Conservation (phyloP, 2,329 filamentous ascomycete genomes). For the Hortaea werneckii region DNA sequence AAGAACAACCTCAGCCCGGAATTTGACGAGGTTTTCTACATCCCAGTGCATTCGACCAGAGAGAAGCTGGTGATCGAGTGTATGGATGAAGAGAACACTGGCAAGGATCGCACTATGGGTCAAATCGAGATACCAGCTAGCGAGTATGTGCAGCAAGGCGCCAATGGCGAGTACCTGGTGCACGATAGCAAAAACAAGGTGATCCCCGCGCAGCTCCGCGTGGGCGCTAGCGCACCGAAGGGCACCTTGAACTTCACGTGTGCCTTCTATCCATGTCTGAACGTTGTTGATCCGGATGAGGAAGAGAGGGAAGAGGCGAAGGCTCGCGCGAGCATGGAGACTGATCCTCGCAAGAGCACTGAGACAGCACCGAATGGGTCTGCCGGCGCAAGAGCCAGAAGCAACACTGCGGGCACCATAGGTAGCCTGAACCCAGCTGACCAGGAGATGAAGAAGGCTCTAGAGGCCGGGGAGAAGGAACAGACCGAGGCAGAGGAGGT, state of each 20-base stretch:
- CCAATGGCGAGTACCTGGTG: slow-evolving; percentile 69
- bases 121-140: slow-evolving; percentile 64
- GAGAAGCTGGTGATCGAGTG: slow-evolving; percentile 85
- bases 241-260: slow-evolving; percentile 73
- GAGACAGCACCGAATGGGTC: not conserved
- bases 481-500: slow-evolving; percentile 33
- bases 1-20: slow-evolving; percentile 91
- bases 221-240: slow-evolving; percentile 66
- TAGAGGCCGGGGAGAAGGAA: slow-evolving; percentile 38
- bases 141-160: slow-evolving; percentile 69
- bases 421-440: slow-evolving; percentile 30
- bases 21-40: slow-evolving; percentile 91
- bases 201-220: slow-evolving; percentile 57
- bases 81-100: slow-evolving; percentile 91
- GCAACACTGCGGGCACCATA: slow-evolving; percentile 30
- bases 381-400: slow-evolving; percentile 9
- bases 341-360: not conserved
- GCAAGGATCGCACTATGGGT: slow-evolving; percentile 81
- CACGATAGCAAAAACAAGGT: slow-evolving; percentile 61
- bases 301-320: slow-evolving; percentile 42
- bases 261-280: slow-evolving; percentile 82
- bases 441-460: slow-evolving; percentile 33
- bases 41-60: slow-evolving; percentile 74
- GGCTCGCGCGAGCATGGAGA: not conserved
- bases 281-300: slow-evolving; percentile 80